Evolutionary conservation across 1,284 basidiomycete genomes (phyloP).

Genomic region (Ganoderma resinaceum): DNA sequence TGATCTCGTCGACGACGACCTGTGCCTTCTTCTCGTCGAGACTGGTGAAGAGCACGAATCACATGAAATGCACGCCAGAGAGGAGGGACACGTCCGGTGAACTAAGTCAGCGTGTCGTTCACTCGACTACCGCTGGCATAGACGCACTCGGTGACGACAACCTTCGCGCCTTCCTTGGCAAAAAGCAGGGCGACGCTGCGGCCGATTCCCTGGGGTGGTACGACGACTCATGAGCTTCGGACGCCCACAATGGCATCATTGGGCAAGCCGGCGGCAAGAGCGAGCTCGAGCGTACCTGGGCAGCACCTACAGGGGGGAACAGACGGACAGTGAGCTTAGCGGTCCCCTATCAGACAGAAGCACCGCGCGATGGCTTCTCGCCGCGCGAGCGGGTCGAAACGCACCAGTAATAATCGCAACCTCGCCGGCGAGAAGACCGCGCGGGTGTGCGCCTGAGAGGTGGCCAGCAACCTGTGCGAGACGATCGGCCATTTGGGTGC

Average conservation of each 20-base stretch:
- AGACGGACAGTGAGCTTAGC: constrained; percentile 14
- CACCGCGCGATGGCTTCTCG: constrained; percentile 19
- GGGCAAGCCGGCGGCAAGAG: constrained; percentile 1
- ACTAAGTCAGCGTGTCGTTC: not conserved
- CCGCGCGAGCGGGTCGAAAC: constrained; percentile 8
- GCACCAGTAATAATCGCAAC: constrained; percentile 87
- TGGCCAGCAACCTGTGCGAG: constrained; percentile 77
- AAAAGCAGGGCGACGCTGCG: constrained; percentile 78
- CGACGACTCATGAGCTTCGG: constrained; percentile 12
- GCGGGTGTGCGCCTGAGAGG: constrained; percentile 61
- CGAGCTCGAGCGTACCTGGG: constrained; percentile 62
- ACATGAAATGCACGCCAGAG: constrained; percentile 10
- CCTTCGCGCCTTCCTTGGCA: constrained; percentile 86
- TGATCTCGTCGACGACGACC: constrained; percentile 78
- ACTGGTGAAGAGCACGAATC: constrained; percentile 43
- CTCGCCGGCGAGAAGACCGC: constrained; percentile 77
- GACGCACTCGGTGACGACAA: constrained; percentile 83
- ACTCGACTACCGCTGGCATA: not conserved
- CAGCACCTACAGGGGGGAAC: constrained; percentile 59
- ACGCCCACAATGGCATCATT: constrained; percentile 16
- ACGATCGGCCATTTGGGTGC: constrained; percentile 62
- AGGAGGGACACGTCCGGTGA: not conserved
- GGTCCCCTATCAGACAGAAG: not conserved
- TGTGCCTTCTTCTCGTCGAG: constrained; percentile 73
- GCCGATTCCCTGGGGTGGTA: constrained; percentile 69